Evolutionary conservation across 2,329 filamentous ascomycete species (phyloP).

Genomic region (Cercospora nicotianae): DNA sequence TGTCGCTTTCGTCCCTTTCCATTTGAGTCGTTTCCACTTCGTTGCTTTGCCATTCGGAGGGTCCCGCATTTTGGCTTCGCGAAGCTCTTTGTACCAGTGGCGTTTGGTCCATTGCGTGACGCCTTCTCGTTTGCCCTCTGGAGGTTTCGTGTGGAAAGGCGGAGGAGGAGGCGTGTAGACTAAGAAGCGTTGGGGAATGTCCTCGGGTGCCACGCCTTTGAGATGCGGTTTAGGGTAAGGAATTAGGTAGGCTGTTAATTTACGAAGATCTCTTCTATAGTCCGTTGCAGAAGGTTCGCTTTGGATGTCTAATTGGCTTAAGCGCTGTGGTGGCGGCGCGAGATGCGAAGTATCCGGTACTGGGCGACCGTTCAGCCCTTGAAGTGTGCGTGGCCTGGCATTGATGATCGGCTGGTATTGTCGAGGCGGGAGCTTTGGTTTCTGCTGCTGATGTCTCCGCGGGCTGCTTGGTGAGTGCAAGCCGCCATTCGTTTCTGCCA

Average conservation of each 20-base stretch:
- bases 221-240: constrained; percentile 48
- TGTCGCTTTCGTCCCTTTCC: constrained; percentile 44
- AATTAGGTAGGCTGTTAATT: constrained; percentile 46
- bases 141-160: constrained; percentile 42
- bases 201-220: constrained; percentile 24
- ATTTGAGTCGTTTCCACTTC: constrained; percentile 46
- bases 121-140: constrained; percentile 44
- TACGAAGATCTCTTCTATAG: constrained; percentile 46
- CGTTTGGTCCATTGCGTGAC: constrained; percentile 47
- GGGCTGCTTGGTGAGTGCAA: neutral
- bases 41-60: constrained; percentile 42
- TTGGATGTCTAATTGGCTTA: neutral
- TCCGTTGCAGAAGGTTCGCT: constrained; percentile 37
- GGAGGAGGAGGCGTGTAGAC: constrained; percentile 50
- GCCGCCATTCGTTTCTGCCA: neutral
- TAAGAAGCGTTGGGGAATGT: constrained; percentile 45
- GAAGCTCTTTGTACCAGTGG: constrained; percentile 50
- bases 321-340: constrained; percentile 5
- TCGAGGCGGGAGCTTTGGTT: constrained; percentile 10
- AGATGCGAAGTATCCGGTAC: constrained; percentile 5
- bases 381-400: constrained; percentile 4
- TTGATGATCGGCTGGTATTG: constrained; percentile 2
- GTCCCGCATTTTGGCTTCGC: constrained; percentile 41
- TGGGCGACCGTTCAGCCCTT: constrained; percentile 7
- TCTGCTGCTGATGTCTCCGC: constrained; percentile 1